A percentile compares a stretch with the other conserved stretches of the same genome.
Evolutionary conservation across 164 flowering plant genomes (phyloP).

Genomic region (Umbilicus rupestris): DNA sequence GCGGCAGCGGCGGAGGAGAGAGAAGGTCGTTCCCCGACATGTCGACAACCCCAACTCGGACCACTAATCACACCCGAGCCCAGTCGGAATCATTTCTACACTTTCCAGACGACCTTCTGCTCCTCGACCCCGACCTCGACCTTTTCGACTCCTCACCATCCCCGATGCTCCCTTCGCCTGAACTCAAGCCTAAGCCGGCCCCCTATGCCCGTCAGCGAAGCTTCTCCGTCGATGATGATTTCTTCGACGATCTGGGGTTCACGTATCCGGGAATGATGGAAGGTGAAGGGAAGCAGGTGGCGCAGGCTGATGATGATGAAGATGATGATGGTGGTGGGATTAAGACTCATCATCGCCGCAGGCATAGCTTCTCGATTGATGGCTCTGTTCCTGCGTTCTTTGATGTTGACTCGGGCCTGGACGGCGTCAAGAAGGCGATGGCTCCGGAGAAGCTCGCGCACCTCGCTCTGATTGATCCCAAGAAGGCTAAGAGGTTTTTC

Average conservation of each 20-base stretch:
- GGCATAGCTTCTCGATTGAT: slow-evolving; percentile 69
- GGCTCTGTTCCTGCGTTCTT: slow-evolving; percentile 40
- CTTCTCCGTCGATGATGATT: slow-evolving; percentile 83
- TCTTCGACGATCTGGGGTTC: slow-evolving; percentile 57
- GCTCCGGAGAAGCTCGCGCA: slow-evolving; percentile 63
- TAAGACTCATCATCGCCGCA: slow-evolving; percentile 17
- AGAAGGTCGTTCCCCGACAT: slow-evolving; percentile 26
- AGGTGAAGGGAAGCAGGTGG: slow-evolving; percentile 26
- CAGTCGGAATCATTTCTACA: slow-evolving; percentile 74
- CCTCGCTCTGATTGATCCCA: slow-evolving; percentile 70
- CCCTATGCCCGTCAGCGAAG: slow-evolving; percentile 49
- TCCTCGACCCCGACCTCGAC: slow-evolving; percentile 27
- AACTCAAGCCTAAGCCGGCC: not conserved
- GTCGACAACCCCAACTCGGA: slow-evolving; percentile 54
- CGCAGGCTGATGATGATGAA: slow-evolving; percentile 9
- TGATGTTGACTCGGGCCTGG: slow-evolving; percentile 29
- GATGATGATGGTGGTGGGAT: slow-evolving; percentile 28
- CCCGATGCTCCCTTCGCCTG: slow-evolving; percentile 15
- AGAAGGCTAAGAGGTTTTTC: slow-evolving; percentile 68
- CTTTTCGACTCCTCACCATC: slow-evolving; percentile 27
- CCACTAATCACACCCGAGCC: slow-evolving; percentile 62
- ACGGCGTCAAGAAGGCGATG: slow-evolving; percentile 60
- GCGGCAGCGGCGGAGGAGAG: slow-evolving; percentile 6
- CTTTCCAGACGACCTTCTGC: slow-evolving; percentile 39
- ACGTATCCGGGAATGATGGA: slow-evolving; percentile 12